Evolutionary conservation across 768 basidiomycete genomes (phyloP), one percentile per base, ranked within the genome.

Genomic region (Leccinum olivaceopallidum): DNA sequence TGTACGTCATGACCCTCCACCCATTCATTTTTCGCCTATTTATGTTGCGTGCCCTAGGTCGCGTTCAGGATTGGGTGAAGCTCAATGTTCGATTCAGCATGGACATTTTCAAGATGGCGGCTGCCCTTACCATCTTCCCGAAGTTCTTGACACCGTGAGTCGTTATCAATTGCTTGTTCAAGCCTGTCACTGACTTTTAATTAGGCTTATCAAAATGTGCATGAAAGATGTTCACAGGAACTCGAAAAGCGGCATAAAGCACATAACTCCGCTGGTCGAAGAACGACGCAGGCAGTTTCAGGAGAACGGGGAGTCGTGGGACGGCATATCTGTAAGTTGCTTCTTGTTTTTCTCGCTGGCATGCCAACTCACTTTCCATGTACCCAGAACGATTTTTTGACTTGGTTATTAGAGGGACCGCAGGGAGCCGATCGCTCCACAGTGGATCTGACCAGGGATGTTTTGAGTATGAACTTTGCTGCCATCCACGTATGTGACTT

Each of bases 381-480:
- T 14, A 14, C 13, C 50, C 50, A 77, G 78, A 67, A 69, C 32
- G 77, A 79, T 56, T 52, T 77, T 48, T 59, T 79, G 13, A 60
- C 63, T 4, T 79, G 77, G 75, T 34, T 76, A 7, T 64, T 77
- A 26, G 69, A 72, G 8, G 69, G 64, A 6, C 68, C 70, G 1
- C 30, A 61, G 2, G 60, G 61, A 44, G 24, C 62, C 36, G 59
- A 70, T 22, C n/a, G 59, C 36, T 24, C 65, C 5, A 18, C 57
- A 5, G 48, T 56, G 18, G 24, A 76, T 69, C 54, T 79, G 65
- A 48, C 60, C 0, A 24, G 18, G 6, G 62, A 67, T 24, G 9
- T 71, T 2, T 47, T 71, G 30, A 49, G 34, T 6, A 20, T 66
- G 37, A 71, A 68, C 56, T 66, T 71, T 34, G 72, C 70, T 9